These are phyloP conservation scores for Trametes gibbosa DNA, from an alignment of 768 basidiomycete genomes.

Conservation along the genomic window DNA sequence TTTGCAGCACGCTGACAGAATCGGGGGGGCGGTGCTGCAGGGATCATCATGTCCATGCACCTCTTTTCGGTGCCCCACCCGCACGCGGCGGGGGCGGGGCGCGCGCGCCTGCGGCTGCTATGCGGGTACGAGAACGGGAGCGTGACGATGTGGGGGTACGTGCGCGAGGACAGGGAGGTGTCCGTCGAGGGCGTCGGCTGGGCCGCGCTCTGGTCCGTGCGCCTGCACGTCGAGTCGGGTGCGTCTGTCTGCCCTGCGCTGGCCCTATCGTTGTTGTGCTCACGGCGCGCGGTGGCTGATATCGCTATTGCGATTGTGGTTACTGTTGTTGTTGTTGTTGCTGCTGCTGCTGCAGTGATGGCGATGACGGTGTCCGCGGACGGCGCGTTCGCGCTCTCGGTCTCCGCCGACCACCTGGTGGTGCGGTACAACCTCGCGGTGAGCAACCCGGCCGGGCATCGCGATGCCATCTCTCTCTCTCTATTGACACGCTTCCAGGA, in stretches of 20 bases:
- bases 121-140: constrained; percentile 85
- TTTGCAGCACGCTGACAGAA: neutral
- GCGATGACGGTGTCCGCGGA: constrained; percentile 70
- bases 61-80: constrained; percentile 45
- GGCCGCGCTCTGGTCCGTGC: constrained; percentile 65
- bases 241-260: constrained; percentile 23
- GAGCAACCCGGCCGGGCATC: too few species aligned
- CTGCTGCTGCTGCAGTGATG: too few species aligned
- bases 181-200: constrained; percentile 75
- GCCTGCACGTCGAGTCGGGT: constrained; percentile 75
- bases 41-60: constrained; percentile 88
- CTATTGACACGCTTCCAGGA: neutral
- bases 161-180: constrained; percentile 36
- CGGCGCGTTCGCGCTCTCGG: constrained; percentile 63
- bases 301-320: too few species aligned
- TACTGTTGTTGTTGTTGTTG: too few species aligned
- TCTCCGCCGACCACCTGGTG: constrained; percentile 82
- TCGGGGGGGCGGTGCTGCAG: constrained; percentile 37
- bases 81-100: constrained; percentile 21
- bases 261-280: too few species aligned
- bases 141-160: constrained; percentile 66
- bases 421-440: constrained; percentile 63
- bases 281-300: too few species aligned
- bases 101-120: constrained; percentile 54
- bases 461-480: neutral